phyloP scores from a whole-genome alignment of 2,329 filamentous ascomycete species.

The Cladorrhinum sp. region DNA sequence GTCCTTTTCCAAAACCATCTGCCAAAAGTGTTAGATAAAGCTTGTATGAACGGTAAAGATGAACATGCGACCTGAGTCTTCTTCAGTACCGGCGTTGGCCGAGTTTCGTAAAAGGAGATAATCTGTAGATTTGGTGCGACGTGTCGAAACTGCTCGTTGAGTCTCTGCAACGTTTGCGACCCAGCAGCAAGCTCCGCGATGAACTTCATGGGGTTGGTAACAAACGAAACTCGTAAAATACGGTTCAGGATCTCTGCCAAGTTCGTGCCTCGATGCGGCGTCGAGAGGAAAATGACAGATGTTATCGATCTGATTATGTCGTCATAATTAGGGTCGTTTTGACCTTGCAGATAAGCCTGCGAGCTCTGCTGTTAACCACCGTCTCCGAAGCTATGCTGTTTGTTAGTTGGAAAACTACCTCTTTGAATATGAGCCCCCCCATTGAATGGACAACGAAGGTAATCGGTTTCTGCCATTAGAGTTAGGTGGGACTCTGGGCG shows the following conservation, averaged over 20 bases:
- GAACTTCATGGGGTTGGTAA: slow-evolving; percentile 27
- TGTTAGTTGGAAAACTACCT: no score
- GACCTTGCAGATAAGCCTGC: slow-evolving; percentile 28
- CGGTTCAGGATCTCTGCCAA: slow-evolving; percentile 32
- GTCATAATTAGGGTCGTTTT: slow-evolving; percentile 27
- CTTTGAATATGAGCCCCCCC: no score
- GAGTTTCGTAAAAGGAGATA: slow-evolving; percentile 31
- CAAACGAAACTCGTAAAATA: slow-evolving; percentile 26
- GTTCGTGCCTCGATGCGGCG: slow-evolving; percentile 33
- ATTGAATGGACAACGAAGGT: no score
- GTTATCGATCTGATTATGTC: slow-evolving; percentile 28
- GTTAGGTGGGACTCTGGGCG: no score
- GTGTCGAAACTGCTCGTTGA: slow-evolving; percentile 33
- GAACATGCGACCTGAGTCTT: slow-evolving; percentile 1
- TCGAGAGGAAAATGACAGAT: slow-evolving; percentile 33
- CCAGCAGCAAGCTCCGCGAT: slow-evolving; percentile 29
- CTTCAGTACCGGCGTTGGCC: slow-evolving; percentile 9
- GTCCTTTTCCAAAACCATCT: slow-evolving; percentile 31
- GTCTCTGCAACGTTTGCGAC: slow-evolving; percentile 24
- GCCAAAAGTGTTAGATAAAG: neutral
- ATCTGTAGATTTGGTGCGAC: slow-evolving; percentile 26
- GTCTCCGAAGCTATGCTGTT: no score
- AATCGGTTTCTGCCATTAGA: no score
- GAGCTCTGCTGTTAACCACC: neutral
- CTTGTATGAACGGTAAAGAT: no score